Base-by-base conservation (phyloP, 2,329 filamentous ascomycete genomes). In the Aspergillus piperis region DNA sequence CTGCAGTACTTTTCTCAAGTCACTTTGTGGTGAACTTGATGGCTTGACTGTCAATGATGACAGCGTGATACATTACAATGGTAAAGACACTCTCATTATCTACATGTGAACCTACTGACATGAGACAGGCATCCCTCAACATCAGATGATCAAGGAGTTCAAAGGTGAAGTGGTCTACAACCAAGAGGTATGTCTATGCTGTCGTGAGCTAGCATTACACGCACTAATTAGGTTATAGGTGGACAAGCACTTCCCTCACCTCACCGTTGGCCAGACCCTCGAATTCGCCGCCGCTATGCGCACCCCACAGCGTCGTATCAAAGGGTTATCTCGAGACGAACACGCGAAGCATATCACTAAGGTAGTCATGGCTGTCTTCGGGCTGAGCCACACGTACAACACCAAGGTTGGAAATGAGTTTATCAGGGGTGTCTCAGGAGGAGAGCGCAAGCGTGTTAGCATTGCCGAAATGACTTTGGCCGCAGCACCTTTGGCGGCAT, bases 1-100 rank as follows among this genome's bases (percentile, higher is more conserved):
- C 52, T 96, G 91, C 76, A 91, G 89, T 42, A 95, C 91, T 2
- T 86, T 95, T 63, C 81, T 96, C 60, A 95, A 95, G 81, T 90
- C 90, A 0, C 84, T 95, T 65, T 85, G 90, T 10, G 91, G 91
- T 63, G 90, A 95, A 76, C 90, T 89, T 25, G 88, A 92, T 66
- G 91, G 91, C 44, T 87, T 94, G 69, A 84, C 84, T 62, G 81
- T 94, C 21, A 89, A 90, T 52, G 76, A 88, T 2, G 76, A 80
- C 6, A 88, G 90, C 0, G 85, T 89, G 57, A 86, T 95, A 72
- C 93, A 95, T 78, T 95, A 95, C 71, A 90, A 93, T 83, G 86
- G 88, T 66, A 56, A 8, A 3, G 3, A 47, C 3, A 13, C 8
- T 25, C 5, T 13, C 5, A 49, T 27, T 1, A 27, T 27, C 1